Base-by-base conservation (phyloP, 2,329 filamentous ascomycete genomes). In the Aspergillus intermedius region DNA sequence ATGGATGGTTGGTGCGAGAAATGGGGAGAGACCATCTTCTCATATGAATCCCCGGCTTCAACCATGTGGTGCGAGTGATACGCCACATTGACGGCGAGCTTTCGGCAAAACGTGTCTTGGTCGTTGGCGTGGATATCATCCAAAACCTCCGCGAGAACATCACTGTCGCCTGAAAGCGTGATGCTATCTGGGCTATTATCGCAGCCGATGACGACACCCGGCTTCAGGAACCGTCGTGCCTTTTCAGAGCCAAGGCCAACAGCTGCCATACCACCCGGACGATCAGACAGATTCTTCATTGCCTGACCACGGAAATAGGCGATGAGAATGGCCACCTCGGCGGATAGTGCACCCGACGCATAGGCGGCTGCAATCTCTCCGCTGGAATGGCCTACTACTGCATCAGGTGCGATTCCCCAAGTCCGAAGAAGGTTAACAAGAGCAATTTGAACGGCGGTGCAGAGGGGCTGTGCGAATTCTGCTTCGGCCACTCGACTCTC, bases 321-420 rank as follows among this genome's bases (percentile, higher is more conserved):
- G 17, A 40, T 21, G n/a, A 15, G 12, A 19, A 40, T 40, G 3
- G 37, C 37, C 17, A n/a, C 37, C 9, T 12, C 8, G 4, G 13
- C 37, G 37, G 37, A 40, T 12, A 40, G 1, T 10, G 15, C 9
- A 10, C 56, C 56, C 3, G 51, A 48, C 8, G 56, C 53, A 49
- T 59, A 63, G 8, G 60, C 60, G 6, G 56, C 58, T 10, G 52
- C 59, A 35, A 63, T 62, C 50, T 63, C 60, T 3, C 60, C 60
- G 5, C 25, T 43, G 2, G 56, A 59, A 45, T 63, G 60, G 4
- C 60, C 60, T 9, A 61, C 49, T 3, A 59, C 55, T 5, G 44
- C 46, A 5, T n/a, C 4, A n/a, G 55, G 54, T 7, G n/a, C 41
- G 7, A 63, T 49, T 22, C n/a, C 15, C n/a, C 13, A 19, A 10